Conservation (phyloP, 148 eudicot species). For the Amaranthus hypochondriacus region DNA sequence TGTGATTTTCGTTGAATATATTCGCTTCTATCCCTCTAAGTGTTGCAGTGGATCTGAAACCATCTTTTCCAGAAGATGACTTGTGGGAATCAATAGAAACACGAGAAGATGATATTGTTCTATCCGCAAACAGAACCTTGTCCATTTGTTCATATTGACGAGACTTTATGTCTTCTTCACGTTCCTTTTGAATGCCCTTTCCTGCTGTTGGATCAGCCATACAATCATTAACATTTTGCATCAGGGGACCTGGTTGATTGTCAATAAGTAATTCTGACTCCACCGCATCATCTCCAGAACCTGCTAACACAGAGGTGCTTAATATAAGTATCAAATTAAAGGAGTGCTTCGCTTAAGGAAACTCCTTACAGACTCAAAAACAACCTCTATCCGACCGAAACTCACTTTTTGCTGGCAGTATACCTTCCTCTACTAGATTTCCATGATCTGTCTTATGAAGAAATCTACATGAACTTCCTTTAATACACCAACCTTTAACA, state of each 20-base stretch:
- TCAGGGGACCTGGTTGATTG: conserved; percentile 20
- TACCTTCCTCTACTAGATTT: conserved; percentile 34
- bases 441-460: conserved; percentile 55
- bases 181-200: conserved; percentile 23
- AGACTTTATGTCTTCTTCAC: conserved; percentile 23
- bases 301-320: conserved; percentile 44
- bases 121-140: conserved; percentile 22
- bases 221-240: conserved; percentile 16
- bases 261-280: conserved; percentile 26
- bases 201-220: conserved; percentile 22
- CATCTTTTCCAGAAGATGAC: conserved; percentile 28
- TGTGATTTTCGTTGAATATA: conserved; percentile 23
- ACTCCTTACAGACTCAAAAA: conserved; percentile 16
- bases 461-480: conserved; percentile 80
- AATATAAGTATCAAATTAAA: conserved; percentile 28
- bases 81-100: conserved; percentile 23
- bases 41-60: conserved; percentile 21
- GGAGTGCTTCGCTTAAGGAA: conserved; percentile 17
- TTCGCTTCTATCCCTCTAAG: conserved; percentile 31
- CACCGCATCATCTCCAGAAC: conserved; percentile 31
- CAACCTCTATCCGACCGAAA: conserved; percentile 43
- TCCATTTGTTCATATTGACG: conserved; percentile 14
- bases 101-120: conserved; percentile 21
- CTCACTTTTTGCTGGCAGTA: conserved; percentile 30
- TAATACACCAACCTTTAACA: conserved; percentile 95